Base-by-base conservation (phyloP, 257 asterid species). In the Solanum dulcamara region DNA sequence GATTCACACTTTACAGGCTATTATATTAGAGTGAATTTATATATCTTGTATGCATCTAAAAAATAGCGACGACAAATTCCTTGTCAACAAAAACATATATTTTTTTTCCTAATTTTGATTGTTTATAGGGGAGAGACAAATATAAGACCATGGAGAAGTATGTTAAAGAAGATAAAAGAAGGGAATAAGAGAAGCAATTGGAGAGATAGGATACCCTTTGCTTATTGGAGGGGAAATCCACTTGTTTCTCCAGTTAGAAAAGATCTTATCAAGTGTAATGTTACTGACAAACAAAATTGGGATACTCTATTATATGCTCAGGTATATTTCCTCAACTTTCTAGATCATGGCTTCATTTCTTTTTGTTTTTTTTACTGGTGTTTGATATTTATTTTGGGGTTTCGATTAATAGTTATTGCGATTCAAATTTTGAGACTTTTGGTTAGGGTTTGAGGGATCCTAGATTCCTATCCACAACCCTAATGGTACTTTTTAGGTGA, bases 181-280 rank as follows among this genome's bases (percentile, higher is more conserved):
- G 81, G 85, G 42, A 86, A 81, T 33, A 33, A 81, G 59, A 57
- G 30, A 60, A 81, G 10, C 4, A 20, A 28, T 1, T 81, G 88
- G 88, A 59, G 22, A 8, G 83, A 86, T 1, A 37, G 88, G 22
- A 68, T 81, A 32, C 88, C 88, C 3, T 81, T 62, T 10, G 88
- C 88, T 26, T 86, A 81, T 67, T 86, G 88, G 88, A 86, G 64
- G 50, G 88, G 85, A 40, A 86, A 86, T 37, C 18, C 88, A 18
- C 44, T 24, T 9, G 75, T 86, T 32, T n/a, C 85, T 50, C 22
- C 14, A 7, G 24, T 67, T 0, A 81, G 85, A 26, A 38, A 14
- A 24, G 88, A 81, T 13, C 75, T 86, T 40, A 35, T 55, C 0
- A 86, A 81, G 38, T 86, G 88, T 67, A 86, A 86, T 81, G 80